Base-by-base conservation (phyloP, 2,329 filamentous ascomycete genomes). In the Dactylellina cionopaga region DNA sequence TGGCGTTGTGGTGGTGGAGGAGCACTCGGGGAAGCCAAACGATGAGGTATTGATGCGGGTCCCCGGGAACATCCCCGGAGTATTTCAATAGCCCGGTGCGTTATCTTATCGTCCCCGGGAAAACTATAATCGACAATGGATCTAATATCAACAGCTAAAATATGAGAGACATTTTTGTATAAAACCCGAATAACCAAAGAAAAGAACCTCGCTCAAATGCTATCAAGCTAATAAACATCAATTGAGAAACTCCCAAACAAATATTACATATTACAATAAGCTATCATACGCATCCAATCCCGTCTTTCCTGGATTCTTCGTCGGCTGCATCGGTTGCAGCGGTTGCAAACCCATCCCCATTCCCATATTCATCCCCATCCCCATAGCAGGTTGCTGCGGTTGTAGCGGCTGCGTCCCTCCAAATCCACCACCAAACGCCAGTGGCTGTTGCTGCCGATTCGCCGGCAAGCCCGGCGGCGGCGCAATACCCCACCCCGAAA, bases 241-340 rank as follows among this genome's bases (percentile, higher is more conserved):
- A 29, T 31, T 44, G n/a, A 33, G 29, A 17, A 19, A 55, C 33
- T 19, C 25, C 25, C 2, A 46, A 37, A 24, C 25, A 46, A 29
- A 56, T 56, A 15, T 24, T 41, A 55, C n/a, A 43, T 11, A 47
- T n/a, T 35, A 87, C 69, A 87, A 76, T 74, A 87, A 80, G 78
- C 85, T 87, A 75, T 86, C 84, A 77, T 84, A 87, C 71, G 84
- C 85, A 78, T 86, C 85, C 66, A 87, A 76, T 1, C 84, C 85
- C 11, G 75, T 77, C 66, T 81, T 81, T 25, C 44, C 55, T 27
- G 51, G 54, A 1, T 69, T 74, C 0, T 76, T 77, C 17, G 79
- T 79, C 1, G 85, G 84, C 60, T 85, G 85, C 27, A 88, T 79
- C 1, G 79, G 78, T 51, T 80, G 78, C 25, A 80, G 72, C 0